These are phyloP conservation scores for Ceratocystis eucalypticola DNA, from an alignment of 2,329 filamentous ascomycete species.

Conservation along the genomic window DNA sequence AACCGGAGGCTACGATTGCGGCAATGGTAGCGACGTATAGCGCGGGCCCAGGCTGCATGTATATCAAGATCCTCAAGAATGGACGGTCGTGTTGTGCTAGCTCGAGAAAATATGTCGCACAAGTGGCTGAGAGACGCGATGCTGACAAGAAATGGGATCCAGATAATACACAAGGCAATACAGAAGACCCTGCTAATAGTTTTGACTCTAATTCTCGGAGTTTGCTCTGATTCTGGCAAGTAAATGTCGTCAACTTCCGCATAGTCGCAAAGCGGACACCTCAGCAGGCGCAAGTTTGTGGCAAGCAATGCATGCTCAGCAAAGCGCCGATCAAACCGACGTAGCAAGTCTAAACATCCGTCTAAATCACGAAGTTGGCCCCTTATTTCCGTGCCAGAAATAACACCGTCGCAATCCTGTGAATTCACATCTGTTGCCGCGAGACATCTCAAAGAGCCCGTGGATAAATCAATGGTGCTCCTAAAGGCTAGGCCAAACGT, in stretches of 20 bases:
- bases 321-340: slow-evolving; percentile 65
- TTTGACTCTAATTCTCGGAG: not conserved
- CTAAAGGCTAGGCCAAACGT: slow-evolving; percentile 89
- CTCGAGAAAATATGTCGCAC: not conserved
- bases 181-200: not conserved
- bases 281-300: slow-evolving; percentile 60
- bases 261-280: slow-evolving; percentile 84
- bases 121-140: not conserved
- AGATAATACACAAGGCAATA: not conserved
- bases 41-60: slow-evolving; percentile 38
- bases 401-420: not conserved
- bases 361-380: not conserved
- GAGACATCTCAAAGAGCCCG: slow-evolving; percentile 66
- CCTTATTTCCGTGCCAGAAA: not conserved
- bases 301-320: slow-evolving; percentile 62
- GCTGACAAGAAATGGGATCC: not conserved
- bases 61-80: slow-evolving; percentile 21
- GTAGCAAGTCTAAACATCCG: slow-evolving; percentile 42
- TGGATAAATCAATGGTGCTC: slow-evolving; percentile 58
- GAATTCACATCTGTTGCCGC: not conserved
- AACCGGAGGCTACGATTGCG: slow-evolving; percentile 64
- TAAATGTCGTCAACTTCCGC: slow-evolving; percentile 75
- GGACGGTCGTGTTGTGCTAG: not conserved
- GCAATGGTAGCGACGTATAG: slow-evolving; percentile 54
- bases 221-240: slow-evolving; percentile 24